Base-by-base conservation (phyloP, 2,329 filamentous ascomycete genomes). In the Botryotinia convoluta region DNA sequence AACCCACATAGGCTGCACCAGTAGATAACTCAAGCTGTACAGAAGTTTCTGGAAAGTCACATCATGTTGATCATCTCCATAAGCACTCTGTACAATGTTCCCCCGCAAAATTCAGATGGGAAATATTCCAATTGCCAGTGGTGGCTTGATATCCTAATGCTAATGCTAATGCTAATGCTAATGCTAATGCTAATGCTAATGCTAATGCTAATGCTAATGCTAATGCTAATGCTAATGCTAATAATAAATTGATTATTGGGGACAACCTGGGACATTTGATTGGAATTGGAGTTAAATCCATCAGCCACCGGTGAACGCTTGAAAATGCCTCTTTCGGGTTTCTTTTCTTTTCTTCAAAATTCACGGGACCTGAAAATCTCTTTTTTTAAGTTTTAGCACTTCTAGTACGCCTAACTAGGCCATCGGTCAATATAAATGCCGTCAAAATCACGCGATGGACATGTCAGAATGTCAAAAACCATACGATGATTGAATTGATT, bases 401-500 rank as follows among this genome's bases (percentile, higher is more conserved):
- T 29, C 37, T 44, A 44, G 14, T 18, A 29, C 8, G 16, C n/a
- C 61, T 29, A 44, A 39, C 10, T 67, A 37, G 48, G 45, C 64
- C 45, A 44, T 61, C 69, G 69, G 69, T 29, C 32, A 59, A 68
- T 32, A 20, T n/a, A 67, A 45, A 16, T 45, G n/a, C 61, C 62
- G 70, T 48, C 26, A 65, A 60, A 71, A 72, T 72, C 70, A 72
- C 8, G 51, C 70, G 51, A 72, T 72, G 42, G 62, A 67, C 61
- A 42, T 60, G 62, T 68, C 70, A 72, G 62, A 72, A 72, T 60
- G 7, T 14, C 9, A 61, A 68, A 71, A 72, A 72, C 61, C 70
- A 72, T 72, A 72, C 62, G 70, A 72, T 72, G 61, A 57, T 68
- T 39, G 51, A 72, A 72, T 68, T 54, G 29, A 67, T 42, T 42